Percentiles rank a stretch among this genome's conserved stretches.
phyloP scores from a whole-genome alignment of 2,329 filamentous ascomycete species.

The Aureobasidium sp. region DNA sequence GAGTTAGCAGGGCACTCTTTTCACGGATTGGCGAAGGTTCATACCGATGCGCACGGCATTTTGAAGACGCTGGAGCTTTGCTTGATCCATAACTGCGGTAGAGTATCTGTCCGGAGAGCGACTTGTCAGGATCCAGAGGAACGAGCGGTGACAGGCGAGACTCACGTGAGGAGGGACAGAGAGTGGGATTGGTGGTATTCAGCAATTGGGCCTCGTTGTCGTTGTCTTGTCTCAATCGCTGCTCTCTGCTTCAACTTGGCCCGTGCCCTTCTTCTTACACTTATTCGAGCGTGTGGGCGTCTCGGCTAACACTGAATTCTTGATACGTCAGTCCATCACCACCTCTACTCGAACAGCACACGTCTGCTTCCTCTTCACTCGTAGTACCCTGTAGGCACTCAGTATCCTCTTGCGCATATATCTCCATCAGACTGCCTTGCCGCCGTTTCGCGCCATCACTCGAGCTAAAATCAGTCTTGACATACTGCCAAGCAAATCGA shows the following conservation, averaged over 20 bases:
- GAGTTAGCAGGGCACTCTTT: slow-evolving; percentile 18
- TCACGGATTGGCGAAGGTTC: slow-evolving; percentile 20
- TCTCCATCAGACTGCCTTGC: not conserved
- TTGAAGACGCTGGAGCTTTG: slow-evolving; percentile 59
- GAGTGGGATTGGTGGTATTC: not conserved
- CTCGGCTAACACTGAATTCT: not conserved
- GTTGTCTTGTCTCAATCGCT: slow-evolving; percentile 3
- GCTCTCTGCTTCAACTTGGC: not conserved
- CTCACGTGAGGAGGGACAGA: slow-evolving; percentile 5
- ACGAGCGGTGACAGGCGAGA: not conserved
- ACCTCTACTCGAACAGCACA: not conserved
- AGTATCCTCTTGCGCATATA: too few relatives aligned
- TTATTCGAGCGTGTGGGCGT: slow-evolving; percentile 3
- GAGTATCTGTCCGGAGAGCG: not conserved
- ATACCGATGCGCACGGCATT: slow-evolving; percentile 62
- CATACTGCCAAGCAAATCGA: too few relatives aligned
- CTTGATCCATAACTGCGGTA: slow-evolving; percentile 44
- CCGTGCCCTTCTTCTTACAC: not conserved
- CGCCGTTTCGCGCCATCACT: too few relatives aligned
- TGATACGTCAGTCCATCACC: slow-evolving; percentile 2
- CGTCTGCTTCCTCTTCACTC: too few relatives aligned
- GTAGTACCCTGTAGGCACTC: not conserved
- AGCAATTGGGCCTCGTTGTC: slow-evolving; percentile 8
- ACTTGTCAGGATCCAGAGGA: not conserved
- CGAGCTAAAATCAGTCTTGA: too few relatives aligned